Conservation (phyloP, 768 basidiomycete species). For the Dendrothele bispora region DNA sequence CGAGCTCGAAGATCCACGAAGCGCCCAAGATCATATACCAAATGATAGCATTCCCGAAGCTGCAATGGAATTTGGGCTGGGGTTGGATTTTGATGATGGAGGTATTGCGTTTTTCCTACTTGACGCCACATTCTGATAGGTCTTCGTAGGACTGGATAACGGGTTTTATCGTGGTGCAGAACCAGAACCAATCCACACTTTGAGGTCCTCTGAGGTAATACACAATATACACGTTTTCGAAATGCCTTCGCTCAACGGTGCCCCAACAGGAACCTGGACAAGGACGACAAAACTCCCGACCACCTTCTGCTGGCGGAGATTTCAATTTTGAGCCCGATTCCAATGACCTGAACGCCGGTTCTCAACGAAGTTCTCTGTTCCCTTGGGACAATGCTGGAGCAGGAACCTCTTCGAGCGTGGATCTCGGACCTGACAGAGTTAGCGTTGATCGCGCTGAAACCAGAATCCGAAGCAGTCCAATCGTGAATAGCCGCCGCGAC, state of each 20-base stretch:
- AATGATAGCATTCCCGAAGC: too few species aligned
- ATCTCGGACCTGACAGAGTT: constrained; percentile 43
- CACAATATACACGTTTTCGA: neutral
- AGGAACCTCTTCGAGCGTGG: constrained; percentile 55
- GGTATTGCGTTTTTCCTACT: too few species aligned
- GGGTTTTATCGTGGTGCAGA: too few species aligned
- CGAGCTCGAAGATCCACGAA: too few species aligned
- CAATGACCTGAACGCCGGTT: constrained; percentile 41
- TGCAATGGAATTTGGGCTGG: too few species aligned
- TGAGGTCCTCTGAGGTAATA: constrained; percentile 57
- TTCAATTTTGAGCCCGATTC: constrained; percentile 43
- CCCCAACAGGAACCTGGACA: constrained; percentile 75
- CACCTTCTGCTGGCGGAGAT: constrained; percentile 50
- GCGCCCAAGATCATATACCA: too few species aligned
- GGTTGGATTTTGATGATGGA: too few species aligned
- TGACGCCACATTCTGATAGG: too few species aligned
- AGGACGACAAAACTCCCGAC: constrained; percentile 71
- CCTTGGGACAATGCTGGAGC: constrained; percentile 84
- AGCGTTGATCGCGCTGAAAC: constrained; percentile 54
- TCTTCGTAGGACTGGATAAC: too few species aligned
- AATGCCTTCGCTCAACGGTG: neutral
- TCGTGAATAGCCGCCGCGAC: constrained; percentile 48
- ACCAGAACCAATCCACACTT: too few species aligned
- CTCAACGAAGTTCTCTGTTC: constrained; percentile 71
- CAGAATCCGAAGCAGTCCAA: constrained; percentile 51